Percentiles rank a stretch among this genome's conserved stretches.
phyloP scores from a whole-genome alignment of 306 rosid species.

The Carpinus fangiana region DNA sequence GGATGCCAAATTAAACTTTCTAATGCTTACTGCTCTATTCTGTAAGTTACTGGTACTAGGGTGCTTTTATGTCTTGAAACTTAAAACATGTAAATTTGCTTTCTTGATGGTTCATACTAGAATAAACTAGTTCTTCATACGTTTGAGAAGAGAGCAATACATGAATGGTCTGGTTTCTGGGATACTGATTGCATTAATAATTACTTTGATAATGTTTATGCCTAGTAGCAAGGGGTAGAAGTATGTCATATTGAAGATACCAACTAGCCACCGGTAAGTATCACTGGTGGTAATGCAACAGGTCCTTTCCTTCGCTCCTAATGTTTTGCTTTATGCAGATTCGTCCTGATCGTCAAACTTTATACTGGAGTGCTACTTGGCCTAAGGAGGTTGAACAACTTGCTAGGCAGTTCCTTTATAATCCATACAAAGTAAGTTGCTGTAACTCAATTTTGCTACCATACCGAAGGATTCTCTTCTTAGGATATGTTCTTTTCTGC shows the following conservation, averaged over 20 bases:
- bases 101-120: neutral
- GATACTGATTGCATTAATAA: neutral
- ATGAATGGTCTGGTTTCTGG: neutral
- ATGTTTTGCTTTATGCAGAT: conserved; percentile 48
- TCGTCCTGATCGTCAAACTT: conserved; percentile 93
- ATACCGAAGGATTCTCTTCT: conserved; percentile 4
- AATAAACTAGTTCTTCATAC: neutral
- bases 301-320: neutral
- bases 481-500: conserved; percentile 11
- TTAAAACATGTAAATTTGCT: neutral
- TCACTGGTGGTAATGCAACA: neutral
- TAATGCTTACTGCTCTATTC: neutral
- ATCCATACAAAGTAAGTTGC: conserved; percentile 80
- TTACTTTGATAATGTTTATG: neutral
- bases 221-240: neutral
- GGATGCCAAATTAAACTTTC: neutral
- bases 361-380: conserved; percentile 99
- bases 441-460: neutral
- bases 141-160: neutral
- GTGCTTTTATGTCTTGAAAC: neutral
- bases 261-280: neutral
- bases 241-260: neutral
- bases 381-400: conserved; percentile 97
- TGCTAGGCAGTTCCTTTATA: conserved; percentile 84
- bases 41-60: neutral